Conservation (phyloP, 352 stramenopile genomes). For the Thraustotheca clavata region DNA sequence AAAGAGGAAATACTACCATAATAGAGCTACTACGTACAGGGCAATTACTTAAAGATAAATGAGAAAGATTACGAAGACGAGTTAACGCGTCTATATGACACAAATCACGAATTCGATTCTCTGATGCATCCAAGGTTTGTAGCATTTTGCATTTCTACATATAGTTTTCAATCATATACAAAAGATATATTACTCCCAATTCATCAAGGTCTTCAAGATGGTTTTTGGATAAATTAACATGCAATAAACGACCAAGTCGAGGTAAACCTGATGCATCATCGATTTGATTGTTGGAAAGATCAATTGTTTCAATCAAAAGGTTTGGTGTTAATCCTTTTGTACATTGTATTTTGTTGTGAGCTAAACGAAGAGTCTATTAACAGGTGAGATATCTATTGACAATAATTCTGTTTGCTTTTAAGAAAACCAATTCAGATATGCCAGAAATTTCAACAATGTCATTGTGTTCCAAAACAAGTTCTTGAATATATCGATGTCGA, state of each 20-base stretch:
- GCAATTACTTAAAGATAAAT: constrained; percentile 36
- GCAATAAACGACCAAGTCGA: constrained; percentile 36
- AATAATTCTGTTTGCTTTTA: constrained; percentile 34
- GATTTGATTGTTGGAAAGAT: constrained; percentile 64
- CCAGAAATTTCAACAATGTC: constrained; percentile 41
- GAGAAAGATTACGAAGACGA: constrained; percentile 33
- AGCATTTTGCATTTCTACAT: constrained; percentile 41
- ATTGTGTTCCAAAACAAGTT: constrained; percentile 56
- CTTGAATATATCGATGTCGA: constrained; percentile 52
- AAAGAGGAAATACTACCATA: not conserved
- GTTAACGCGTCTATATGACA: constrained; percentile 57
- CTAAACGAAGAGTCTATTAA: constrained; percentile 6
- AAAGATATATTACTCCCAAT: constrained; percentile 35
- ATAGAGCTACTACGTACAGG: constrained; percentile 25
- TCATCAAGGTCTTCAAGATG: constrained; percentile 31
- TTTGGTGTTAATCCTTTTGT: constrained; percentile 6
- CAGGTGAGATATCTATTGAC: not conserved
- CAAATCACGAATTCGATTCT: constrained; percentile 41
- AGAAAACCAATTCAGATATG: constrained; percentile 42
- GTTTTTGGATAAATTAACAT: constrained; percentile 54
- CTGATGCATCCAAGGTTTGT: constrained; percentile 42
- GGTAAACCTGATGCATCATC: constrained; percentile 36
- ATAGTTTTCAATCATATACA: not conserved
- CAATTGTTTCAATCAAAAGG: constrained; percentile 25
- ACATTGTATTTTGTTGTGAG: constrained; percentile 11